A percentile compares a stretch with the other conserved stretches of the same genome.
These are phyloP conservation scores for Penicillium antarcticum DNA, from an alignment of 495 filamentous ascomycete genomes.

Conservation along the genomic window DNA sequence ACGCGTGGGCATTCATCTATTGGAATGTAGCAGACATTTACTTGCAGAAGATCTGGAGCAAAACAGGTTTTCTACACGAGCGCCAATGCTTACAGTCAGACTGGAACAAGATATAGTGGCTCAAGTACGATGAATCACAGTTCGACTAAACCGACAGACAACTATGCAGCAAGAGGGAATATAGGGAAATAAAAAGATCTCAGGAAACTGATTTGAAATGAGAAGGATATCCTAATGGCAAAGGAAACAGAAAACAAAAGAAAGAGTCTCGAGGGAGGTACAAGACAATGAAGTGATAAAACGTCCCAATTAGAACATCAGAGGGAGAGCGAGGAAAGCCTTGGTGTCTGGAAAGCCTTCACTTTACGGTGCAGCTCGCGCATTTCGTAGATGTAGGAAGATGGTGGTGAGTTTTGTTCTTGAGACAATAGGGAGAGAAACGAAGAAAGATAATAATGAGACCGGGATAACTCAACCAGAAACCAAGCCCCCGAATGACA, in stretches of 20 bases:
- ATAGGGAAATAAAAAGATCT: neutral
- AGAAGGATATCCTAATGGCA: conserved; percentile 31
- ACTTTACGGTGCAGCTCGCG: neutral
- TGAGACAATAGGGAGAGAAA: conserved; percentile 2
- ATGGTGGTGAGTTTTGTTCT: neutral
- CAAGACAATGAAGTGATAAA: conserved; percentile 2
- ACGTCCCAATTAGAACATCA: neutral
- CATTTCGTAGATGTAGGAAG: neutral
- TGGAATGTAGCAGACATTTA: too few species aligned
- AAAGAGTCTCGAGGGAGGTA: conserved; percentile 10
- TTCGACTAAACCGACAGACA: neutral
- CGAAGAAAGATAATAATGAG: neutral
- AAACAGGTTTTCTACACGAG: too few species aligned
- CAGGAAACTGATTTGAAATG: conserved; percentile 13
- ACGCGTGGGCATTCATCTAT: too few species aligned
- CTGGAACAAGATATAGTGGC: neutral
- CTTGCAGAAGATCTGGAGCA: too few species aligned
- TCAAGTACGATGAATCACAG: neutral
- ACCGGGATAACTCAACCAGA: conserved; percentile 9
- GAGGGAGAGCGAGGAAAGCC: neutral
- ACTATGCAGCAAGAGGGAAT: neutral
- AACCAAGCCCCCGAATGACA: neutral
- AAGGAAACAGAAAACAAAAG: conserved; percentile 15
- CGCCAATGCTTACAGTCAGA: too few species aligned
- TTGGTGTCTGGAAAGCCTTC: neutral